Base-by-base conservation (phyloP, 768 basidiomycete genomes). In the Xerocomellus dryophilus region DNA sequence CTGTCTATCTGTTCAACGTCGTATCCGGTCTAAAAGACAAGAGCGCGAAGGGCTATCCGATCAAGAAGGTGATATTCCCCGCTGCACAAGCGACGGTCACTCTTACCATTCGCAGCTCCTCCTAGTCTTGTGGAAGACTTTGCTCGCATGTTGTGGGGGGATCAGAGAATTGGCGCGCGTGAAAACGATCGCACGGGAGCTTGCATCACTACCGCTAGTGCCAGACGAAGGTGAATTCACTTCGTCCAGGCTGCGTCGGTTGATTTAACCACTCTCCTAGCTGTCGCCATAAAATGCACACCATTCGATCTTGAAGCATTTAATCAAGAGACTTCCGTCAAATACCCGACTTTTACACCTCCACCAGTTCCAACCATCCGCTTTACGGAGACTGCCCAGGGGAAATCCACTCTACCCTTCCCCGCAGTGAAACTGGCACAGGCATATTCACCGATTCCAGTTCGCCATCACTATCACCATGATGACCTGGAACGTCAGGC, bases 391-490 rank as follows among this genome's bases (percentile, higher is more conserved):
- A 27, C 52, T 42, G n/a, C 59, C 31, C 47, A 57, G 52, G 56
- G 59, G 44, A 68, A 76, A 54, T 62, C 73, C 68, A 34, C 69
- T 57, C 50, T 53, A 14, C 59, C 66, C 14, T 69, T 78, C 35
- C 72, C 79, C 7, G 76, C 84, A 0, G 77, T 79, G 42, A 90
- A 84, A 63, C 78, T 98, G 23, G 88, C 95, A 0, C 88, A 96
- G 61, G 94, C 95, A 11, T 89, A 96, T 62, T 84, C 88, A 9
- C 96, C 97, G 1, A 91, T 96, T 46, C 96, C 97, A 38, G 78
- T 96, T 12, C 89, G 96, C 46, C 91, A 94, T 62, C 93, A 95
- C 68, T 97, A 96, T 66, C 91, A 96, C 65, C 90, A 94, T 58
- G 88, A 91, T 57, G 87, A 89, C 53, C 61, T 76, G 27, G 85